These are phyloP conservation scores for Chamaecrista fasciculata DNA, from an alignment of 306 rosid species.

Conservation along the genomic window DNA sequence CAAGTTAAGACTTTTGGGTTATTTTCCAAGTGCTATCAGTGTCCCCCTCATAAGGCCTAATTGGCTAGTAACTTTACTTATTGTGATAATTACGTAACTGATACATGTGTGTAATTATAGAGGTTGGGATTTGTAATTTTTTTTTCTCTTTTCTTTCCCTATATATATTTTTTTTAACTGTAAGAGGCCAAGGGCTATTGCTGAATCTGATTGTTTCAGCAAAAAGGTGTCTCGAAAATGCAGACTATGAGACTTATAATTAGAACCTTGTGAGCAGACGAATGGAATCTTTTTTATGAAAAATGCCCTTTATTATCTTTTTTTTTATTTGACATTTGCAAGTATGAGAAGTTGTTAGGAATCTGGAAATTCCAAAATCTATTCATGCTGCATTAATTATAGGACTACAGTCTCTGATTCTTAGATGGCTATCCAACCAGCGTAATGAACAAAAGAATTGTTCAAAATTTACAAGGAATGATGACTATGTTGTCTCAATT, in stretches of 20 bases:
- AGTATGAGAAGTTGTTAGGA: too few species aligned
- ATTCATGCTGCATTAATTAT: too few species aligned
- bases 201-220: slow-evolving; percentile 55
- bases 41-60: slow-evolving; percentile 83
- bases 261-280: slow-evolving; percentile 48
- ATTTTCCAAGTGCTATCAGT: slow-evolving; percentile 86
- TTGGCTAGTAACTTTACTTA: slow-evolving; percentile 30
- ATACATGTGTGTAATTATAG: slow-evolving; percentile 67
- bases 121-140: slow-evolving; percentile 57
- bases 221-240: slow-evolving; percentile 49
- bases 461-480: slow-evolving; percentile 27
- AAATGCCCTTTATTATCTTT: background rate
- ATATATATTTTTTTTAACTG: slow-evolving; percentile 20
- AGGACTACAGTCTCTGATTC: slow-evolving; percentile 19
- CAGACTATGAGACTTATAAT: slow-evolving; percentile 49
- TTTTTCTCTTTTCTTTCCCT: background rate
- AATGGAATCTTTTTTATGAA: slow-evolving; percentile 35
- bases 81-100: slow-evolving; percentile 35
- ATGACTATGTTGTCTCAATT: too few species aligned
- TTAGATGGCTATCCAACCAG: too few species aligned
- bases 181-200: slow-evolving; percentile 42
- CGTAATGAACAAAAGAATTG: slow-evolving; percentile 32
- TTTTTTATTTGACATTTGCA: too few species aligned
- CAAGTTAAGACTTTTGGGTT: slow-evolving; percentile 82
- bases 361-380: too few species aligned